A percentile compares a stretch with the other conserved stretches of the same genome.
Conservation (phyloP, 805 yeast genomes). For the Komagataella populi region DNA sequence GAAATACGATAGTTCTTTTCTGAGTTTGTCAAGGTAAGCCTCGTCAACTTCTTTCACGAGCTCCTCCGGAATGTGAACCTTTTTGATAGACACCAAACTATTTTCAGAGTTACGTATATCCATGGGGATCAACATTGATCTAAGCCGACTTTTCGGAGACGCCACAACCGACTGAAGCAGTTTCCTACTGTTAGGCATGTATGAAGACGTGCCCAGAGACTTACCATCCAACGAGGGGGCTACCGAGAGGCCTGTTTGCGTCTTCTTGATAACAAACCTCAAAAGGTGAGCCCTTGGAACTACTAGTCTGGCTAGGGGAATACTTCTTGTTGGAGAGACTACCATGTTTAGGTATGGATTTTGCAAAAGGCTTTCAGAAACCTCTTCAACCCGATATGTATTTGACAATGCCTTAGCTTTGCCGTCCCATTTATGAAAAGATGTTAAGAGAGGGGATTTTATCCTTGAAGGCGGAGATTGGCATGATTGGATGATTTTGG, state of each 20-base stretch:
- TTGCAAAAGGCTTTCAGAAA: neutral
- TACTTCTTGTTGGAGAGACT: neutral
- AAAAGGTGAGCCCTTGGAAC: neutral
- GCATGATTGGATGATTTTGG: neutral
- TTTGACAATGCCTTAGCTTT: slow-evolving; percentile 6
- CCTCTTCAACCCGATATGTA: neutral
- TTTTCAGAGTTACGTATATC: neutral
- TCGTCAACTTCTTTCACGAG: neutral
- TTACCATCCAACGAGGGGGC: neutral
- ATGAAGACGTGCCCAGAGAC: neutral
- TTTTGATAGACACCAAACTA: neutral
- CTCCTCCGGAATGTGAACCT: neutral
- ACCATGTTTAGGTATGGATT: neutral
- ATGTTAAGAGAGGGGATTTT: slow-evolving; percentile 13
- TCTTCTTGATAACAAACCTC: neutral
- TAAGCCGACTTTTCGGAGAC: neutral
- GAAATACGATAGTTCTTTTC: neutral
- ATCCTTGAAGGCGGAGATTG: neutral
- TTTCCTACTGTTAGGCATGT: slow-evolving; percentile 9
- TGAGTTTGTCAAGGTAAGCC: neutral
- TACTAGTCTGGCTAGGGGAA: neutral
- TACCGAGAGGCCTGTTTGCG: neutral
- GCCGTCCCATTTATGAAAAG: slow-evolving; percentile 8
- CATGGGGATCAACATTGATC: neutral
- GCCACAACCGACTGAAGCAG: neutral